Base-by-base conservation (phyloP, 495 filamentous ascomycete species). In the Terfezia boudieri region DNA sequence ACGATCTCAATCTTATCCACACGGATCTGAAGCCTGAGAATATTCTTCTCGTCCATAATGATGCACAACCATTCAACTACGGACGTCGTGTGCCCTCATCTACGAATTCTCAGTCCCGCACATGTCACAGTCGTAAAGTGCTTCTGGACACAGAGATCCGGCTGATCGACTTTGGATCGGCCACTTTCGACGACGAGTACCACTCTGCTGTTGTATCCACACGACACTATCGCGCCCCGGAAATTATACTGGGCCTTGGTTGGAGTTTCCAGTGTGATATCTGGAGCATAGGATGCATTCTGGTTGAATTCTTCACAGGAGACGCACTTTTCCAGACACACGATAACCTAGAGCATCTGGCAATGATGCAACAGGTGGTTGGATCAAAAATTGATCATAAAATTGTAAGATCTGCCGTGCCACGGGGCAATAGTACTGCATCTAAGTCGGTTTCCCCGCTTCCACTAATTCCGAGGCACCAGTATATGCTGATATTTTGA, bases 181-280 rank as follows among this genome's bases (percentile, higher is more conserved):
- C 92, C 17, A 98, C 90, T 0, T 98, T 98, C 64, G 83, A 98
- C 53, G 92, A 98, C 59, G 90, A 96, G 68, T 96, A 98, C 60
- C 90, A 98, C 66, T 95, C 87, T 1, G 92, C 86, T 0, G 92
- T 98, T 2, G 90, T 98, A 6, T 94, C 86, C 7, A 98, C 90
- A 0, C 76, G 90, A 11, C 92, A 98, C 64, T 98, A 98, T 60
- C 79, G 90, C 51, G 90, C 90, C 0, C 92, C 90, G 0, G 92
- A 98, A 64, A 98, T 98, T 62, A 98, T 98, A 52, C 73, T 98
- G 37, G 90, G 92, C 11, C 73, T 96, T 3, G 92, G 92, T 14
- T 98, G 90, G 92, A 95, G 86, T 56, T 95, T 83, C 65, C 89
- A 90, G 0, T 96, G 92, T 63, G 90, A 98, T 62, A 88, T 98